A percentile compares a stretch with the other conserved stretches of the same genome.
These are phyloP conservation scores for Protomyces macrosporus DNA, from an alignment of 1,139 yeast genomes.

Conservation along the genomic window DNA sequence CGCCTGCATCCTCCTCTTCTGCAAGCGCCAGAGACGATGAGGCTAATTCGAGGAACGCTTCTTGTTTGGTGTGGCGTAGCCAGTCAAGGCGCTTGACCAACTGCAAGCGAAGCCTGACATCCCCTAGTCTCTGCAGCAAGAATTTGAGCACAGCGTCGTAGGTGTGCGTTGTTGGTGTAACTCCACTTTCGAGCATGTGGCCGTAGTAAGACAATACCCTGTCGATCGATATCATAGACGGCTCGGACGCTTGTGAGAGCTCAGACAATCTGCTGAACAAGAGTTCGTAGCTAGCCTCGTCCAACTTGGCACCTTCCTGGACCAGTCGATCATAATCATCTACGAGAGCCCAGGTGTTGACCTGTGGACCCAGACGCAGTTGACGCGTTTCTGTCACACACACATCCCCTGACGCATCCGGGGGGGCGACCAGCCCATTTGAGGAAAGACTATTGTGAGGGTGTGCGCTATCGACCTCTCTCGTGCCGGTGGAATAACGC, in stretches of 20 bases:
- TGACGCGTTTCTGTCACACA: neutral
- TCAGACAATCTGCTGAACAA: neutral
- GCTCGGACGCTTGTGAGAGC: neutral
- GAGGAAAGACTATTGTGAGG: neutral
- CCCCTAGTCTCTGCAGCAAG: neutral
- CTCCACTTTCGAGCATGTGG: conserved; percentile 8
- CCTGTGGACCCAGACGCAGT: neutral
- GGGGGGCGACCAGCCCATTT: too few species aligned
- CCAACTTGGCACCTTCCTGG: neutral
- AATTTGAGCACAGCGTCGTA: neutral
- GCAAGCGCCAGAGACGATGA: neutral
- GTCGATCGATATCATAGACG: neutral
- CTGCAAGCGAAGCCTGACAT: neutral
- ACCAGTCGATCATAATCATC: neutral
- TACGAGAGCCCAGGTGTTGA: neutral
- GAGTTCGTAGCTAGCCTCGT: neutral
- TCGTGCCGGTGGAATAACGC: conserved; percentile 20
- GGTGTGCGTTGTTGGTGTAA: conserved; percentile 3
- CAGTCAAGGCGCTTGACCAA: neutral
- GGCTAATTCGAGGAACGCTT: neutral
- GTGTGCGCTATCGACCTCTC: neutral
- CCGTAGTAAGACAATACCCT: conserved; percentile 1
- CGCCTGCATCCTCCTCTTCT: neutral
- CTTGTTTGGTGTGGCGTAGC: conserved; percentile 4
- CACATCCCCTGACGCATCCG: too few species aligned